Conservation (phyloP, 805 yeast genomes). For the Clavispora vitiphila region DNA sequence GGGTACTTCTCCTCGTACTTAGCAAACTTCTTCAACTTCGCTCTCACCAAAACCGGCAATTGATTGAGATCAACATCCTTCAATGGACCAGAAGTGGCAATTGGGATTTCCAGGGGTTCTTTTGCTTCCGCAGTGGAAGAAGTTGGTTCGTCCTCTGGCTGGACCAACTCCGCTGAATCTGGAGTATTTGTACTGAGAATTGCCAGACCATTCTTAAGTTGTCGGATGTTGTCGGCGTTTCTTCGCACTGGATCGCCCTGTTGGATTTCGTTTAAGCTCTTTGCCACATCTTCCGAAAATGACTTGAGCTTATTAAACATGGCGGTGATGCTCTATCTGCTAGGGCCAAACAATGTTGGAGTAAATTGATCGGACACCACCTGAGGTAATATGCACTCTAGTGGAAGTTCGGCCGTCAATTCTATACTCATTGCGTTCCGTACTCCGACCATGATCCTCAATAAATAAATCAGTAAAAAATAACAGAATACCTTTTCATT, state of each 20-base stretch:
- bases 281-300: conserved; percentile 43
- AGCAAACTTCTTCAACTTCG: conserved; percentile 66
- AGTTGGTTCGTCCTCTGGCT: conserved; percentile 40
- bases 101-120: background rate
- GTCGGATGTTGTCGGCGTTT: conserved; percentile 16
- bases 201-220: conserved; percentile 28
- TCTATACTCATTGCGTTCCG: too few species aligned
- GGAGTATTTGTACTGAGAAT: conserved; percentile 44
- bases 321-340: background rate
- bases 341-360: background rate
- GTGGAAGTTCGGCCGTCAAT: too few species aligned
- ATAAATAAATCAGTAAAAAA: too few species aligned
- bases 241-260: conserved; percentile 9
- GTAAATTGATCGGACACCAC: background rate
- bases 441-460: too few species aligned
- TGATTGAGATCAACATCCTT: conserved; percentile 31
- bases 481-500: too few species aligned
- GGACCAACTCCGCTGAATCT: conserved; percentile 38
- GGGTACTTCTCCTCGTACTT: conserved; percentile 94
- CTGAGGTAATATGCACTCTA: too few species aligned
- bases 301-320: conserved; percentile 41
- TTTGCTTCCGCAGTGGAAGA: background rate
- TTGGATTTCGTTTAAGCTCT: conserved; percentile 33
- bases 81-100: conserved; percentile 7
- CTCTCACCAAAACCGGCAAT: conserved; percentile 52